Percentiles rank a stretch among this genome's conserved stretches.
These are phyloP conservation scores for Phaffomyces thermotolerans DNA, from an alignment of 805 yeast species.

Conservation along the genomic window DNA sequence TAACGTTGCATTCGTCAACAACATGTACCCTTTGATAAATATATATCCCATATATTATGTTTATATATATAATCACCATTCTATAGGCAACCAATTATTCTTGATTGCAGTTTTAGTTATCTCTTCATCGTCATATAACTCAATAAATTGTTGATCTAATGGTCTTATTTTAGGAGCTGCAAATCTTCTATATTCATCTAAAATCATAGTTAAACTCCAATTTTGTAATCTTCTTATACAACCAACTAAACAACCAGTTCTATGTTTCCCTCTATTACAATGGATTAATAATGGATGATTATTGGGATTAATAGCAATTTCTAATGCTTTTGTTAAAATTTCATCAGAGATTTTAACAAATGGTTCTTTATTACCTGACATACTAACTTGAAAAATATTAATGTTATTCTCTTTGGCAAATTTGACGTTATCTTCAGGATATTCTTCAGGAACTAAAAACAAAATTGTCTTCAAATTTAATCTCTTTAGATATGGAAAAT, in stretches of 20 bases:
- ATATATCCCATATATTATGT: not conserved
- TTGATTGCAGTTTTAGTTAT: slow-evolving; percentile 48
- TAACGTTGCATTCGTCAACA: not conserved
- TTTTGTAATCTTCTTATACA: slow-evolving; percentile 81
- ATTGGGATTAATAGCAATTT: slow-evolving; percentile 71
- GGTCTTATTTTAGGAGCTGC: slow-evolving; percentile 95
- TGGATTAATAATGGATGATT: slow-evolving; percentile 92
- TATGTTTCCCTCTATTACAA: slow-evolving; percentile 93
- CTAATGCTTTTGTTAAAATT: slow-evolving; percentile 70
- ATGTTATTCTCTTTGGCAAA: slow-evolving; percentile 59
- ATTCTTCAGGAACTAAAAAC: slow-evolving; percentile 85
- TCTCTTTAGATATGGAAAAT: slow-evolving; percentile 59
- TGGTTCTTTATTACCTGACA: slow-evolving; percentile 94
- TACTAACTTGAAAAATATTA: slow-evolving; percentile 75
- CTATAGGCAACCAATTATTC: slow-evolving; percentile 56
- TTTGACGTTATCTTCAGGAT: slow-evolving; percentile 67
- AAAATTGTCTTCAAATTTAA: slow-evolving; percentile 66
- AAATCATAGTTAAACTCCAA: slow-evolving; percentile 91
- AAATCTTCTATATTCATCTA: slow-evolving; percentile 91
- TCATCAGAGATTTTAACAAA: slow-evolving; percentile 70
- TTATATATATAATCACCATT: slow-evolving; percentile 41
- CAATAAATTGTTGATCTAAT: slow-evolving; percentile 92
- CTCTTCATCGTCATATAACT: slow-evolving; percentile 67
- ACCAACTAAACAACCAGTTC: slow-evolving; percentile 95
- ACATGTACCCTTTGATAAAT: not conserved